phyloP scores from a whole-genome alignment of 768 basidiomycete genomes.

The Trametes punicea region DNA sequence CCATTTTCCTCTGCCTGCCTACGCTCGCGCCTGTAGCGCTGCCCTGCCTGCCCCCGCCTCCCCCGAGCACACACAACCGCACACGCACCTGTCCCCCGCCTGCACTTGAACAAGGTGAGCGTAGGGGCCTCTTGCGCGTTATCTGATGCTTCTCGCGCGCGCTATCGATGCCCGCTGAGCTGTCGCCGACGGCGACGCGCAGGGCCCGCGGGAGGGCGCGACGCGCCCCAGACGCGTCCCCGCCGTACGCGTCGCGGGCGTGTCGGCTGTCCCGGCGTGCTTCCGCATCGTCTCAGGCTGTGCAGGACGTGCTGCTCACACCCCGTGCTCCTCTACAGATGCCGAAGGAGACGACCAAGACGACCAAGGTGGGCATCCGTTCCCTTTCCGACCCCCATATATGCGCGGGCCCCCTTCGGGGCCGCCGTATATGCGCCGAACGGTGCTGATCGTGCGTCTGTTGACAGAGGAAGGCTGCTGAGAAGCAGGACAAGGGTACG shows the following conservation, averaged over 20 bases:
- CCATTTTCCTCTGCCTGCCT: conserved; percentile 24
- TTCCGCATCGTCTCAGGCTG: conserved; percentile 30
- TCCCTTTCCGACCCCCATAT: conserved; percentile 8
- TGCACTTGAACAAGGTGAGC: conserved; percentile 16
- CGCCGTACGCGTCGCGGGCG: conserved; percentile 18
- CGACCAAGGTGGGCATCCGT: conserved; percentile 54
- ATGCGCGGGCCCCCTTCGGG: background rate
- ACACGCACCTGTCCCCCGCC: conserved; percentile 10
- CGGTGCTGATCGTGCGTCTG: conserved; percentile 14
- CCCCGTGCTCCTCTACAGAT: conserved; percentile 46
- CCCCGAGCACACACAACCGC: conserved; percentile 15
- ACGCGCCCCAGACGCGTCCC: conserved; percentile 24
- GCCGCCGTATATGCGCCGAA: conserved; percentile 14
- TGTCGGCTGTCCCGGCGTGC: conserved; percentile 1
- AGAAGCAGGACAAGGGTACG: conserved; percentile 61
- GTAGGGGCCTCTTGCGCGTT: background rate
- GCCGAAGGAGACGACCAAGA: conserved; percentile 74
- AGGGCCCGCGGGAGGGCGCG: conserved; percentile 15
- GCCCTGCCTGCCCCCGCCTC: conserved; percentile 17
- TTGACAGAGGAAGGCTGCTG: conserved; percentile 70
- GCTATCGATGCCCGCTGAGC: conserved; percentile 18
- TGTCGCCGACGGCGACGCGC: conserved; percentile 18
- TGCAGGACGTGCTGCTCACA: conserved; percentile 39
- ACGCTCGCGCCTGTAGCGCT: conserved; percentile 24
- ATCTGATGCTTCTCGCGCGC: conserved; percentile 14